Conservation (phyloP, 2,329 filamentous ascomycete genomes). For the Sphaerulina vaccinii region DNA sequence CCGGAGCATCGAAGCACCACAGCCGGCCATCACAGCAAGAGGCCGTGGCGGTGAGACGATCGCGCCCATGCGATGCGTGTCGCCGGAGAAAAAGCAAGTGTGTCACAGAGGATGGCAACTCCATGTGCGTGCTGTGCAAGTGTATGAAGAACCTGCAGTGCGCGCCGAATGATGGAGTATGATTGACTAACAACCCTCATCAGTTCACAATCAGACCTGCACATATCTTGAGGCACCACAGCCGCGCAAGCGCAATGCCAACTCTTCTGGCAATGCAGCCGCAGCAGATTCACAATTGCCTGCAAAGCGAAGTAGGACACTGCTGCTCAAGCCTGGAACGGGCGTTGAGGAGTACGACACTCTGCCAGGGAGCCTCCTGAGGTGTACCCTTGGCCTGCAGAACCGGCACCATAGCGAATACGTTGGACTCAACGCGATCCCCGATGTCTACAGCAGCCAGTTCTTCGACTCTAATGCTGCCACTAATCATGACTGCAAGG, state of each 20-base stretch:
- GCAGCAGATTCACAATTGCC: neutral
- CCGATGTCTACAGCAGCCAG: conserved; percentile 22
- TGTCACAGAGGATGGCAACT: conserved; percentile 28
- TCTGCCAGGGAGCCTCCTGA: conserved; percentile 64
- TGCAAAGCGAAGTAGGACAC: conserved; percentile 18
- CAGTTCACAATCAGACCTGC: conserved; percentile 67
- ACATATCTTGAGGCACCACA: conserved; percentile 60
- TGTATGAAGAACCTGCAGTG: neutral
- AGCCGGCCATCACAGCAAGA: conserved; percentile 12
- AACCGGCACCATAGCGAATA: conserved; percentile 33
- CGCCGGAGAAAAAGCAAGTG: conserved; percentile 29
- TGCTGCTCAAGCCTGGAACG: conserved; percentile 24
- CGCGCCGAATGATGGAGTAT: neutral
- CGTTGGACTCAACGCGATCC: conserved; percentile 30
- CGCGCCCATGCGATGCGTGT: conserved; percentile 27
- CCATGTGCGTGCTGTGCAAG: conserved; percentile 28
- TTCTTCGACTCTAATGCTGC: neutral
- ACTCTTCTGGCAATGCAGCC: conserved; percentile 1
- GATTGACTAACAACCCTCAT: neutral
- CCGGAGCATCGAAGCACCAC: conserved; percentile 10
- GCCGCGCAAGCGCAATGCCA: conserved; percentile 23
- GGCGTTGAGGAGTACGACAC: conserved; percentile 69
- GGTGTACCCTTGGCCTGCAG: conserved; percentile 55
- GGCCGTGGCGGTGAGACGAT: conserved; percentile 13
- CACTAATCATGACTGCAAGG: conserved; percentile 1